Evolutionary conservation across 1,284 basidiomycete genomes (phyloP), one percentile per base, ranked within the genome.

Genomic region (Irpex rosettiformis): DNA sequence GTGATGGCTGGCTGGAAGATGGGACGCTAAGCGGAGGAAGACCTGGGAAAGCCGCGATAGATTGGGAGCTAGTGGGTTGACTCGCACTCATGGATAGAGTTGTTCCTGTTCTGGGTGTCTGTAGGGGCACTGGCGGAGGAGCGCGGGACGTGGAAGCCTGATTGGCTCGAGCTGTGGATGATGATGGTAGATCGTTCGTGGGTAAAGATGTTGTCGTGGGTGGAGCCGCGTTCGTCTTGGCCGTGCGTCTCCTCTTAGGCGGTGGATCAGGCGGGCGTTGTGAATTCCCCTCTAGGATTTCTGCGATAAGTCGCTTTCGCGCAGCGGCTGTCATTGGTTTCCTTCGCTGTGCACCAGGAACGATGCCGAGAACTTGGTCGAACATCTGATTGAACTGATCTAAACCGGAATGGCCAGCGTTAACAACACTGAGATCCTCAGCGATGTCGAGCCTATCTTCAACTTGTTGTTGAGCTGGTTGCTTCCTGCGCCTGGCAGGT

Each of bases 351-450:
- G 21, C 27, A 6, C 52, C 52, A 13, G 56, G 48, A 10, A 27
- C 7, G 30, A 64, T 57, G 8, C 62, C 62, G 11, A 64, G 47
- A 16, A 58, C 55, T 29, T 54, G 53, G 43, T 64, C 61, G 29
- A 64, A 55, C 45, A 61, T 58, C 13, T 27, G 51, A 29, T 57
- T 52, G 33, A 58, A 56, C 45, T 43, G 18, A 24, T 24, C 40
- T 27, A 58, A 29, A 18, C 33, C 27, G 29, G 16, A 8, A 24
- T 51, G 33, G 33, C 33, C 40, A 45, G 25, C 8, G 45, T 52
- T n/a, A 47, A 24, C n/a, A 22, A 53, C 49, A 33, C 13, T n/a
- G 16, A 52, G 45, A 24, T 45, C 53, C 8, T 58, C 55, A 3
- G 11, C 51, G 4, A 5, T 6, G 13, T 56, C 47, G 10, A 22